These are phyloP conservation scores for Ganoderma lucidum DNA, from an alignment of 1,284 basidiomycete species.

Conservation along the genomic window DNA sequence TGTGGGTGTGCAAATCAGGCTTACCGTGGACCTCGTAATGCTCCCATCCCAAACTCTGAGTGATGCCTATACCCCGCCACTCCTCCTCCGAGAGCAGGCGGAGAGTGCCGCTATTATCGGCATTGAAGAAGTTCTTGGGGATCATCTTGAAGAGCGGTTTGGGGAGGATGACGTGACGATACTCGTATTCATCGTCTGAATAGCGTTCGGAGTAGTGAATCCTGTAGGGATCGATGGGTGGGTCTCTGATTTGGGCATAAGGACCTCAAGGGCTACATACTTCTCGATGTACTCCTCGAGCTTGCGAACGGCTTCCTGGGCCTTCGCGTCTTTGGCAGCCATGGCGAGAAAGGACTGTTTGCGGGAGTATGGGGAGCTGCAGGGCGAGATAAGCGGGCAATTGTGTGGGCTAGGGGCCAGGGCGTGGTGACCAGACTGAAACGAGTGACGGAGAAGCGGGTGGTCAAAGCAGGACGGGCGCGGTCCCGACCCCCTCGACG, in stretches of 20 bases:
- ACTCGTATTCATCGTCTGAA: conserved; percentile 84
- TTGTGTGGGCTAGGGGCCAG: neutral
- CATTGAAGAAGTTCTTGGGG: conserved; percentile 83
- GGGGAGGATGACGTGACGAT: conserved; percentile 92
- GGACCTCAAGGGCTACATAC: conserved; percentile 31
- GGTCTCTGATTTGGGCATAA: conserved; percentile 19
- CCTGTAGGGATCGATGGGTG: conserved; percentile 47
- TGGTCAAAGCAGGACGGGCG: conserved; percentile 10
- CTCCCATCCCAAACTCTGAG: conserved; percentile 96
- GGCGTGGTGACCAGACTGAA: neutral
- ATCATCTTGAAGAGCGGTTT: conserved; percentile 89
- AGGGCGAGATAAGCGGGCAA: neutral
- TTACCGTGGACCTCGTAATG: conserved; percentile 96
- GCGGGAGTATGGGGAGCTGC: neutral
- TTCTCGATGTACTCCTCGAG: conserved; percentile 66
- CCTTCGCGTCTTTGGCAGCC: conserved; percentile 37
- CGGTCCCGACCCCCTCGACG: conserved; percentile 18
- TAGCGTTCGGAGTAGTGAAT: conserved; percentile 89
- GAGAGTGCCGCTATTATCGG: conserved; percentile 81
- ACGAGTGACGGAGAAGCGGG: conserved; percentile 11
- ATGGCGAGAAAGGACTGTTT: conserved; percentile 23
- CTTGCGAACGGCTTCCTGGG: conserved; percentile 48
- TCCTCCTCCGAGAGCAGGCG: conserved; percentile 87
- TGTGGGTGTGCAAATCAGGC: conserved; percentile 35
- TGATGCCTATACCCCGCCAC: conserved; percentile 96